These are phyloP conservation scores for Cercospora canescens DNA, from an alignment of 2,329 filamentous ascomycete species.

Conservation along the genomic window DNA sequence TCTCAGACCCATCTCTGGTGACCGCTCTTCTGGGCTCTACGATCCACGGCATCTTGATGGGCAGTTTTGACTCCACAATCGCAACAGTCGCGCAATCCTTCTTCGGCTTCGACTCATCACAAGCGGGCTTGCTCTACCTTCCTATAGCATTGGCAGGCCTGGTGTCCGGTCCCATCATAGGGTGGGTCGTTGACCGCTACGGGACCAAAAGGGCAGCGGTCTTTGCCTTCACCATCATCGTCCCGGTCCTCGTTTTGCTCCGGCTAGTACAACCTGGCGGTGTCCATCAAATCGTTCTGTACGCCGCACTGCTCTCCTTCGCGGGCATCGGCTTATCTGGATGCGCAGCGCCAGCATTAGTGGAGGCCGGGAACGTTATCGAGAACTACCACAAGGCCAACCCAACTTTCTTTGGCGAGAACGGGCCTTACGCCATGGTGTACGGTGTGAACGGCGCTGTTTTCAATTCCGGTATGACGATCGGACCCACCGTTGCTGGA, in stretches of 20 bases:
- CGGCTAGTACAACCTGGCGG: not conserved
- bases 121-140: not conserved
- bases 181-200: not conserved
- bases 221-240: not conserved
- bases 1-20: not conserved
- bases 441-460: constrained; percentile 62
- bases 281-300: constrained; percentile 11
- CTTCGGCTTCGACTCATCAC: not conserved
- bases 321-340: constrained; percentile 40
- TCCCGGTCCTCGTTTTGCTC: not conserved
- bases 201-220: not conserved
- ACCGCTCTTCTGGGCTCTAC: not conserved
- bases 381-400: not conserved
- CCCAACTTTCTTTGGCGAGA: not conserved
- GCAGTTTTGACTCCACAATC: not conserved
- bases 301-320: constrained; percentile 46
- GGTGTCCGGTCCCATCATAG: not conserved
- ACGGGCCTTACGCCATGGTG: constrained; percentile 54
- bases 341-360: not conserved
- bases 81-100: not conserved
- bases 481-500: constrained; percentile 58
- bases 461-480: constrained; percentile 57
- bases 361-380: not conserved
- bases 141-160: not conserved
- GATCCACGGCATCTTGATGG: not conserved